A percentile compares a stretch with the other conserved stretches of the same genome.
Evolutionary conservation across 148 eudicot species (phyloP).

Genomic region (Rhododendron mucronatum): DNA sequence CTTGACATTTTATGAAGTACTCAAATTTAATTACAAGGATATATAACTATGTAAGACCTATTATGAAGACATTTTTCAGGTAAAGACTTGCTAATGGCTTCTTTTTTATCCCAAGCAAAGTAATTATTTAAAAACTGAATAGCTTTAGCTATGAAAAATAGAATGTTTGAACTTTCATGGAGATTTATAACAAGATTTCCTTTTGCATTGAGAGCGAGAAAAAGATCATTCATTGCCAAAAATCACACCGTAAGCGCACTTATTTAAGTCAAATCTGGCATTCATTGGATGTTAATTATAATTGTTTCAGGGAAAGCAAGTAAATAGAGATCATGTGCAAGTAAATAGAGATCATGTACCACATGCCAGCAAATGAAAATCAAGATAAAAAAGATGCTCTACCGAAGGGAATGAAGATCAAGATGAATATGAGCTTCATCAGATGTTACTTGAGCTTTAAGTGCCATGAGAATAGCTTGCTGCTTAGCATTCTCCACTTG

Average conservation of each 20-base stretch:
- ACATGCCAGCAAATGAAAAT: constrained; percentile 68
- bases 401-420: constrained; percentile 96
- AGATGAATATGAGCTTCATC: constrained; percentile 99
- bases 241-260: background rate
- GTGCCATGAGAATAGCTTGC: constrained; percentile 82
- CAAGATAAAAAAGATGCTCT: constrained; percentile 45
- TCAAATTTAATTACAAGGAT: background rate
- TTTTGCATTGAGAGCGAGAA: background rate
- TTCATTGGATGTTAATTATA: background rate
- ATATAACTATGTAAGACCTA: background rate
- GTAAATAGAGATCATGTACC: constrained; percentile 32
- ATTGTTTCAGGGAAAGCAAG: background rate
- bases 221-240: background rate
- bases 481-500: constrained; percentile 99
- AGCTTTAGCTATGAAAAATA: background rate
- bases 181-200: background rate
- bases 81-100: background rate
- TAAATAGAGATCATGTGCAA: constrained; percentile 9
- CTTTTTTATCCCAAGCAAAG: background rate
- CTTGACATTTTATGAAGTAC: background rate
- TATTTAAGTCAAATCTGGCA: background rate
- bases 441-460: constrained; percentile 87
- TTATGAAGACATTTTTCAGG: background rate
- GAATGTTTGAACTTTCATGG: background rate
- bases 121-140: background rate